These are phyloP conservation scores for Sambucus nigra DNA, from an alignment of 129 eudicot species.

Conservation along the genomic window DNA sequence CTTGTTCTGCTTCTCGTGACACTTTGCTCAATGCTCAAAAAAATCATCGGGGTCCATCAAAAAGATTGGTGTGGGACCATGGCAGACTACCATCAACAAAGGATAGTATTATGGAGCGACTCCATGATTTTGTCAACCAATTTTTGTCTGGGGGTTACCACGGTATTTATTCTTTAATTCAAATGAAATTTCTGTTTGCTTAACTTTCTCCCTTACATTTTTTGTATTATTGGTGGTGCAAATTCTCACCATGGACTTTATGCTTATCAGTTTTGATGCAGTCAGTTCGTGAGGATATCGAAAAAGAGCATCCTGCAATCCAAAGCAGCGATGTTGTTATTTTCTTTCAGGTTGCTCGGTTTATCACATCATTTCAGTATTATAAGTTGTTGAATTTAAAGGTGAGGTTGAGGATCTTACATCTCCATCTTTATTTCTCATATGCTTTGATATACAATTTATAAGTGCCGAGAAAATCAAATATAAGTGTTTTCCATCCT, in stretches of 20 bases:
- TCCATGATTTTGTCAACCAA: slow-evolving; percentile 60
- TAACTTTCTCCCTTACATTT: slow-evolving; percentile 1
- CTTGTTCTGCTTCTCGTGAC: slow-evolving; percentile 50
- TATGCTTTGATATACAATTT: neutral
- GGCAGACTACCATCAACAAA: slow-evolving; percentile 66
- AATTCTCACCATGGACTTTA: slow-evolving; percentile 15
- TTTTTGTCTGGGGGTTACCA: slow-evolving; percentile 78
- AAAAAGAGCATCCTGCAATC: slow-evolving; percentile 74
- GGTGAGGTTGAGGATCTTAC: slow-evolving; percentile 30
- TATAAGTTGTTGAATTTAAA: slow-evolving; percentile 36
- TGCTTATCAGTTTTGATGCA: slow-evolving; percentile 67
- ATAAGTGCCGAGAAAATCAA: neutral
- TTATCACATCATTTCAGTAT: slow-evolving; percentile 75
- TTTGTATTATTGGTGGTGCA: slow-evolving; percentile 8
- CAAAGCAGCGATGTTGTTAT: slow-evolving; percentile 56
- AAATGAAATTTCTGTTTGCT: slow-evolving; percentile 1
- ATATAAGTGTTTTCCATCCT: neutral
- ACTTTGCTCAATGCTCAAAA: slow-evolving; percentile 46
- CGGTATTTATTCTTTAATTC: slow-evolving; percentile 29
- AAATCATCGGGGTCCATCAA: slow-evolving; percentile 53
- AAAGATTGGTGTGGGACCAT: slow-evolving; percentile 54
- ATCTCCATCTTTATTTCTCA: slow-evolving; percentile 4
- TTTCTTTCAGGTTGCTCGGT: slow-evolving; percentile 84
- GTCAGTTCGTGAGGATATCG: slow-evolving; percentile 83
- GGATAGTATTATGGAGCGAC: slow-evolving; percentile 35